A percentile compares a stretch with the other conserved stretches of the same genome.
Conservation (phyloP, 345 rosid species). For the Nasturtium officinale region DNA sequence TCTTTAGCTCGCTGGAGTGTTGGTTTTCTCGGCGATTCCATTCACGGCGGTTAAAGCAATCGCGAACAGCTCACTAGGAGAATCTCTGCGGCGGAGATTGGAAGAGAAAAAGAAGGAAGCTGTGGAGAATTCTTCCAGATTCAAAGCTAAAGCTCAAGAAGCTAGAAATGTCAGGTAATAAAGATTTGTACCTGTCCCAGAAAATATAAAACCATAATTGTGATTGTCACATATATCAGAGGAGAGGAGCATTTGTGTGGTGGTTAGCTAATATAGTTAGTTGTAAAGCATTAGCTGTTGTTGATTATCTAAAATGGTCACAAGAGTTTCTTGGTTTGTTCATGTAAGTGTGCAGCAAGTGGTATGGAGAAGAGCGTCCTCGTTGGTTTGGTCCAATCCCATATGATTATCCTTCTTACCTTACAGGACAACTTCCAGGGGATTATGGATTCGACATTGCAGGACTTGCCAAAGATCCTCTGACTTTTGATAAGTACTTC, state of each 20-base stretch:
- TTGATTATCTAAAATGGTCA: not conserved
- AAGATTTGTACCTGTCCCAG: slow-evolving; percentile 4
- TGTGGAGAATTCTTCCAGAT: slow-evolving; percentile 53
- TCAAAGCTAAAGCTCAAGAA: slow-evolving; percentile 60
- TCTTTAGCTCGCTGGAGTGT: slow-evolving; percentile 91
- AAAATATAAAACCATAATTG: too few relatives aligned
- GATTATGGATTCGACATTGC: slow-evolving; percentile 96
- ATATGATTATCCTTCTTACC: slow-evolving; percentile 71
- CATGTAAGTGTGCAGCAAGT: slow-evolving; percentile 54
- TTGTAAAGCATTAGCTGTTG: too few relatives aligned
- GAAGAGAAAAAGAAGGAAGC: slow-evolving; percentile 75
- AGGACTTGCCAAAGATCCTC: slow-evolving; percentile 71
- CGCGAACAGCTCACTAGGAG: slow-evolving; percentile 86
- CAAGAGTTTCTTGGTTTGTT: slow-evolving; percentile 21
- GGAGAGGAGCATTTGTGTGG: too few relatives aligned
- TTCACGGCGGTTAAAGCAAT: slow-evolving; percentile 92
- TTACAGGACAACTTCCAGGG: slow-evolving; percentile 82
- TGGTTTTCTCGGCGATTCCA: slow-evolving; percentile 88
- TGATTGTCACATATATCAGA: too few relatives aligned
- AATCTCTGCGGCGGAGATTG: slow-evolving; percentile 62
- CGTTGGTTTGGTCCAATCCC: slow-evolving; percentile 96
- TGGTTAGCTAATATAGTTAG: too few relatives aligned
- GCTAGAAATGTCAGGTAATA: slow-evolving; percentile 79
- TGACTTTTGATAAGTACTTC: slow-evolving; percentile 62
- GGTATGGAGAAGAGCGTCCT: slow-evolving; percentile 92